These are phyloP conservation scores for Umbilicaria muhlenbergii DNA, from an alignment of 495 filamentous ascomycete species.

Conservation along the genomic window DNA sequence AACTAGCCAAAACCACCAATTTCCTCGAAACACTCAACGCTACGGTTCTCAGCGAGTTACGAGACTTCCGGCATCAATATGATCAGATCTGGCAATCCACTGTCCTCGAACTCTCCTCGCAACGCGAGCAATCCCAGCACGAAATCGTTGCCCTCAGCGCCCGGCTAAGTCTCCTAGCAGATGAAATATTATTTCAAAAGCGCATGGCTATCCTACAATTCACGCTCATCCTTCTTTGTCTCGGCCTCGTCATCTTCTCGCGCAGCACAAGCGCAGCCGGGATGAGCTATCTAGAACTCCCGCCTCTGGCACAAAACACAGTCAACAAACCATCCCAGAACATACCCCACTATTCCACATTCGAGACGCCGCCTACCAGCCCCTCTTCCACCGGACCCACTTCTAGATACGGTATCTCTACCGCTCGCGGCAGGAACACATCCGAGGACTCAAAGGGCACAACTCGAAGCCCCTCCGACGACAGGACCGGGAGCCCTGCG, in stretches of 20 bases:
- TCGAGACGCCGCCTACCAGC: slow-evolving; percentile 29
- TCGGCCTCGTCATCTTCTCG: slow-evolving; percentile 73
- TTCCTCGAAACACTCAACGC: slow-evolving; percentile 75
- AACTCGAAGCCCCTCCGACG: slow-evolving; percentile 17
- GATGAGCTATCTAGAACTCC: slow-evolving; percentile 32
- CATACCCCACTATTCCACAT: slow-evolving; percentile 15
- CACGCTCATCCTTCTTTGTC: slow-evolving; percentile 71
- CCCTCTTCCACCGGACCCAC: slow-evolving; percentile 27
- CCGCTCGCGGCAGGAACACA: slow-evolving; percentile 12
- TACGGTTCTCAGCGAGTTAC: slow-evolving; percentile 75
- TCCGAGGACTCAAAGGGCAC: slow-evolving; percentile 16
- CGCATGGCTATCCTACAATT: slow-evolving; percentile 83
- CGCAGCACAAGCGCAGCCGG: slow-evolving; percentile 23
- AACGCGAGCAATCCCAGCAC: slow-evolving; percentile 61
- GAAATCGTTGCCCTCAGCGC: slow-evolving; percentile 69
- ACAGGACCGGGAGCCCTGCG: slow-evolving; percentile 21
- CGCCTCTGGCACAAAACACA: slow-evolving; percentile 37
- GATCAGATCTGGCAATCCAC: slow-evolving; percentile 95
- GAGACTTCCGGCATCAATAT: slow-evolving; percentile 67
- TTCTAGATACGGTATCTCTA: slow-evolving; percentile 21
- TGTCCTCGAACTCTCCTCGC: slow-evolving; percentile 76
- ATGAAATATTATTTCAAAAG: slow-evolving; percentile 93
- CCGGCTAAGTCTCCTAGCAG: slow-evolving; percentile 74
- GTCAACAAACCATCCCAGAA: slow-evolving; percentile 27
- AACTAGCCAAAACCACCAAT: slow-evolving; percentile 62